These are phyloP conservation scores for Xeromyces bisporus DNA, from an alignment of 495 filamentous ascomycete species.

Conservation along the genomic window DNA sequence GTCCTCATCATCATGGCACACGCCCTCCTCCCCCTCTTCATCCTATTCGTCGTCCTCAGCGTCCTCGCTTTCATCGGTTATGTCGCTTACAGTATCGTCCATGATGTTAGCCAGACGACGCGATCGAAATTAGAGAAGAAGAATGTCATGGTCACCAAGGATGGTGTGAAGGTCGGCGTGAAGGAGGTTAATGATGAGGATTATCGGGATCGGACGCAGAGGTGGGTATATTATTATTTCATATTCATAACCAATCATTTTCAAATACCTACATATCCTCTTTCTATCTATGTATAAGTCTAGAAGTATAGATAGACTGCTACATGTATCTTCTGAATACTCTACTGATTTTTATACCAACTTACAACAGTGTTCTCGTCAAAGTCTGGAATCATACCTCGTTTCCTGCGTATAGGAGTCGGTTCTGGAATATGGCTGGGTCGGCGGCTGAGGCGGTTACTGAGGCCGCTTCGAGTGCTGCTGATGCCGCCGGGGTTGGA, in stretches of 20 bases:
- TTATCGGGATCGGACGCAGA: conserved; percentile 71
- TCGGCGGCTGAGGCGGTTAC: conserved; percentile 4
- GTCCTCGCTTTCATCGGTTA: conserved; percentile 50
- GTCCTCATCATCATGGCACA: too few species aligned
- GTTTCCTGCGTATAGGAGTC: conserved; percentile 41
- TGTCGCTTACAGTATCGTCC: conserved; percentile 52
- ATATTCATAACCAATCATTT: not conserved
- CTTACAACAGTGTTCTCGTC: conserved; percentile 50
- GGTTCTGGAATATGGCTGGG: conserved; percentile 35
- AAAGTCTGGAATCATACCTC: conserved; percentile 62
- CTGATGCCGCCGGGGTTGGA: too few species aligned
- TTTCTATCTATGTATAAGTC: too few species aligned
- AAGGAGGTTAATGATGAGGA: conserved; percentile 59
- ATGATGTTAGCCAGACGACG: conserved; percentile 51
- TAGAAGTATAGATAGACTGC: too few species aligned
- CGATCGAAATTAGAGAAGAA: conserved; percentile 64
- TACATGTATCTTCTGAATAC: too few species aligned
- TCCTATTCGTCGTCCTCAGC: conserved; percentile 49
- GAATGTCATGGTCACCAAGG: conserved; percentile 65
- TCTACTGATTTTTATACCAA: too few species aligned
- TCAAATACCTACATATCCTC: conserved; percentile 1
- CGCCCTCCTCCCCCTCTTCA: conserved; percentile 54
- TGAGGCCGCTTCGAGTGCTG: too few species aligned
- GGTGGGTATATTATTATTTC: conserved; percentile 17
- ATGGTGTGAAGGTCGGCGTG: conserved; percentile 68